A percentile compares a stretch with the other conserved stretches of the same genome.
Conservation (phyloP, 2,329 filamentous ascomycete species). For the Leptoxyphium fumago region DNA sequence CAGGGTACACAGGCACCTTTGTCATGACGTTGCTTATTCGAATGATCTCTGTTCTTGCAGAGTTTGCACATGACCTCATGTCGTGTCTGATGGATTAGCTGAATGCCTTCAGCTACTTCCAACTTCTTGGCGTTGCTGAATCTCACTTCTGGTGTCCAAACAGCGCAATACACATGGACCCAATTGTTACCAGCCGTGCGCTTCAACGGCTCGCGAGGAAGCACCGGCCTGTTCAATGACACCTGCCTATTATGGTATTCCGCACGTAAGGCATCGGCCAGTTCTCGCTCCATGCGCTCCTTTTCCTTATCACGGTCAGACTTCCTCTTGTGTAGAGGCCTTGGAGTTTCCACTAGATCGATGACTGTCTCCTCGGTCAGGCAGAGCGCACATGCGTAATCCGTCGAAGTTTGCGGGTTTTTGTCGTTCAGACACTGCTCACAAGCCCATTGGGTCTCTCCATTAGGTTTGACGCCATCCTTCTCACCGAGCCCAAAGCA, state of each 20-base stretch:
- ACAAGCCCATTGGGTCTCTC: conserved; percentile 67
- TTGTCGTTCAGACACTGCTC: conserved; percentile 94
- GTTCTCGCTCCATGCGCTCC: conserved; percentile 72
- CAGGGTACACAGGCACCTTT: conserved; percentile 70
- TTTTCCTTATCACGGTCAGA: conserved; percentile 81
- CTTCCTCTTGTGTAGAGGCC: conserved; percentile 72
- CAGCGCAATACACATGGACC: conserved; percentile 87
- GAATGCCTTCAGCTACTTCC: conserved; percentile 79
- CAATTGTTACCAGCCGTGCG: conserved; percentile 93
- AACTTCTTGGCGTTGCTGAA: conserved; percentile 75
- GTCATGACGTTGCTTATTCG: conserved; percentile 14
- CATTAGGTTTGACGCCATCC: conserved; percentile 35
- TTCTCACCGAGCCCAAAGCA: conserved; percentile 78
- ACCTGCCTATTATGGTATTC: conserved; percentile 72
- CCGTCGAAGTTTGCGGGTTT: conserved; percentile 79
- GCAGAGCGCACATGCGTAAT: conserved; percentile 87
- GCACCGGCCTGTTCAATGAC: conserved; percentile 65
- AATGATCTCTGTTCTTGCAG: conserved; percentile 51
- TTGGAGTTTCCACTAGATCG: conserved; percentile 72
- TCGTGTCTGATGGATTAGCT: conserved; percentile 56
- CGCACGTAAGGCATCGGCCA: conserved; percentile 64
- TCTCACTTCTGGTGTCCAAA: conserved; percentile 85
- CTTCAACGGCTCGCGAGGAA: conserved; percentile 83
- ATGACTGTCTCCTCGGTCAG: conserved; percentile 68
- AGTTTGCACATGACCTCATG: conserved; percentile 71